These are phyloP conservation scores for Dioscorea alata DNA, from an alignment of 106 monocot species.

Conservation along the genomic window DNA sequence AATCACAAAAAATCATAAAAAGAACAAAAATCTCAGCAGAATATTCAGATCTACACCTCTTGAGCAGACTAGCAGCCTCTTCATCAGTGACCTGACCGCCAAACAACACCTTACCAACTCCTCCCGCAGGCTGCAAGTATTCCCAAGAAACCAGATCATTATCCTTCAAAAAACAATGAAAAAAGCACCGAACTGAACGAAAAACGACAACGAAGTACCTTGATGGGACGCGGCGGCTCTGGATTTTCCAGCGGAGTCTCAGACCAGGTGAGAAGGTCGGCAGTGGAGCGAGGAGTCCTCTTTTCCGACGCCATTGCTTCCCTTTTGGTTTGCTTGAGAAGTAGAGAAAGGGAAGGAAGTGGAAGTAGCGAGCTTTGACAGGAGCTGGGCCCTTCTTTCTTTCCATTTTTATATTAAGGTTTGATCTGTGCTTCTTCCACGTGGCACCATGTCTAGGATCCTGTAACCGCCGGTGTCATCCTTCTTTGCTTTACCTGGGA, in stretches of 20 bases:
- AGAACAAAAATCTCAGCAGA: background rate
- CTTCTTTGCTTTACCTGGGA: no score
- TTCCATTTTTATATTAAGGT: no score
- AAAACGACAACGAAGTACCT: background rate
- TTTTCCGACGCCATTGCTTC: slow-evolving; percentile 28
- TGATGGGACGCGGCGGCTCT: background rate
- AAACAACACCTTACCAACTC: slow-evolving; percentile 36
- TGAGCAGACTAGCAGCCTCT: slow-evolving; percentile 35
- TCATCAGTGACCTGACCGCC: slow-evolving; percentile 40
- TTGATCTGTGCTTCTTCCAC: no score
- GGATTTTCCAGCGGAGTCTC: slow-evolving; percentile 27
- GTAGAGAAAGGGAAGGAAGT: no score
- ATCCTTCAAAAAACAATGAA: background rate
- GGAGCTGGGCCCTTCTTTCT: no score
- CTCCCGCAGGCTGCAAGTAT: slow-evolving; percentile 27
- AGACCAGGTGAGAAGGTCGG: slow-evolving; percentile 60
- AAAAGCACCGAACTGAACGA: background rate
- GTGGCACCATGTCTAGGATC: no score
- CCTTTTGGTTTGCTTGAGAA: no score
- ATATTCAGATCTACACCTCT: slow-evolving; percentile 28
- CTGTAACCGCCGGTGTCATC: no score
- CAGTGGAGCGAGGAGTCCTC: slow-evolving; percentile 34
- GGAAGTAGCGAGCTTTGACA: no score
- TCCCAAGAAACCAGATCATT: background rate
- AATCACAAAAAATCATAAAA: background rate